Conservation (phyloP, 2,329 filamentous ascomycete genomes). For the Claviceps arundinis region DNA sequence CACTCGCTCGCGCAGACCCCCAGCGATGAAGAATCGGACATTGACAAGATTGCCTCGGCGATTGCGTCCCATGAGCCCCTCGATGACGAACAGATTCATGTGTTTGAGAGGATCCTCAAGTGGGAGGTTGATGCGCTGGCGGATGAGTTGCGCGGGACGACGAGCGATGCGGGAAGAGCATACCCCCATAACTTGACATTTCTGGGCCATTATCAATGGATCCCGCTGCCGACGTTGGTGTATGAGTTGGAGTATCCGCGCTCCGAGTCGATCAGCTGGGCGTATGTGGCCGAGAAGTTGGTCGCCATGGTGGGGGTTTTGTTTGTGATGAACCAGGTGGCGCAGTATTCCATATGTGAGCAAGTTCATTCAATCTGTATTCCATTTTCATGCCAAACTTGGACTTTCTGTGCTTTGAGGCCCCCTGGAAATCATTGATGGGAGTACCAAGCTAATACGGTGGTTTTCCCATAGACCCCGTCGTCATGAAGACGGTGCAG, state of each 20-base stretch:
- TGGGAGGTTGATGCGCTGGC: slow-evolving; percentile 52
- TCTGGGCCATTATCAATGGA: slow-evolving; percentile 56
- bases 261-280: slow-evolving; percentile 54
- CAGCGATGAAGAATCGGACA: slow-evolving; percentile 32
- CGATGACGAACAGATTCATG: slow-evolving; percentile 45
- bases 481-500: slow-evolving; percentile 51
- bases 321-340: slow-evolving; percentile 67
- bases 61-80: slow-evolving; percentile 49
- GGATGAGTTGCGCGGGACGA: slow-evolving; percentile 53
- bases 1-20: slow-evolving; percentile 22
- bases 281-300: slow-evolving; percentile 60
- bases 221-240: slow-evolving; percentile 60
- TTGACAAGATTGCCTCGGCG: slow-evolving; percentile 46
- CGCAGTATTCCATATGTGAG: slow-evolving; percentile 57
- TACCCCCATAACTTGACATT: slow-evolving; percentile 61
- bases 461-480: slow-evolving; percentile 35
- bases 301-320: slow-evolving; percentile 59
- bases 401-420: background rate
- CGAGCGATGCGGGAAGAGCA: slow-evolving; percentile 30
- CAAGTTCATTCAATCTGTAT: background rate
- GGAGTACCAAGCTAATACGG: slow-evolving; percentile 4
- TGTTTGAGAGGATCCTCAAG: slow-evolving; percentile 52
- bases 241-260: slow-evolving; percentile 71
- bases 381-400: background rate
- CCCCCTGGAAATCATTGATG: background rate